phyloP scores from a whole-genome alignment of 2,329 filamentous ascomycete genomes.

The Colletotrichum echinochloae region DNA sequence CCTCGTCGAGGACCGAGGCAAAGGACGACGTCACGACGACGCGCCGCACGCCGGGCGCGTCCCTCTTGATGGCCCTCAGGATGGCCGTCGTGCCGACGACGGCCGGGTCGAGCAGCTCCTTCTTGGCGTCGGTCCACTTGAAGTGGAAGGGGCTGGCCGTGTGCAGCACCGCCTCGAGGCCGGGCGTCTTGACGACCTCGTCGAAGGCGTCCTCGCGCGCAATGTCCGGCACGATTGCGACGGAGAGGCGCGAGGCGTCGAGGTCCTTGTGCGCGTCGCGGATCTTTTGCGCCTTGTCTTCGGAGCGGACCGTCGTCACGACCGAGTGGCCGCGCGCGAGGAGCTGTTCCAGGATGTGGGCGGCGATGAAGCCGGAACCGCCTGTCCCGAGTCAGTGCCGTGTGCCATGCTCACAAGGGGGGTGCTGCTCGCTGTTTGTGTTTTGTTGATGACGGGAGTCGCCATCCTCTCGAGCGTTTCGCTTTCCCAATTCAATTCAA shows the following conservation, averaged over 20 bases:
- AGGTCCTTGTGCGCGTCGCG: slow-evolving; percentile 60
- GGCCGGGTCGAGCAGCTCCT: slow-evolving; percentile 69
- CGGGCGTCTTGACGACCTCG: slow-evolving; percentile 64
- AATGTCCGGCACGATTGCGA: slow-evolving; percentile 80
- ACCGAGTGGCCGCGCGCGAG: slow-evolving; percentile 63
- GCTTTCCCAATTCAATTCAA: background rate
- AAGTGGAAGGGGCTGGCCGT: slow-evolving; percentile 72
- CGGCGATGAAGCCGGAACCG: slow-evolving; percentile 65
- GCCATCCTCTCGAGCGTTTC: background rate
- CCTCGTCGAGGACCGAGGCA: slow-evolving; percentile 61
- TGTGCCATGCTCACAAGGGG: background rate
- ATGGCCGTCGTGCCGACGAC: slow-evolving; percentile 74
- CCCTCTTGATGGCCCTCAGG: slow-evolving; percentile 74
- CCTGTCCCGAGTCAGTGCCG: slow-evolving; percentile 47
- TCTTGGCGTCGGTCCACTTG: slow-evolving; percentile 62
- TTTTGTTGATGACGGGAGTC: background rate
- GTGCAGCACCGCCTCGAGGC: slow-evolving; percentile 68
- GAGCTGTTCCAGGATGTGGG: slow-evolving; percentile 67
- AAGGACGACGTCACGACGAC: slow-evolving; percentile 74
- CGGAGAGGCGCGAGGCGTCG: slow-evolving; percentile 57
- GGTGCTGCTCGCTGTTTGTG: background rate
- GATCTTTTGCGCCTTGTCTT: slow-evolving; percentile 65
- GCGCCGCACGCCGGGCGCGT: slow-evolving; percentile 72
- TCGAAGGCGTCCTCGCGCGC: slow-evolving; percentile 80
- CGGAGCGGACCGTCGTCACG: slow-evolving; percentile 67